Percentiles rank a stretch among this genome's conserved stretches.
Conservation (phyloP, 495 filamentous ascomycete genomes). For the Neurospora sublineolata region DNA sequence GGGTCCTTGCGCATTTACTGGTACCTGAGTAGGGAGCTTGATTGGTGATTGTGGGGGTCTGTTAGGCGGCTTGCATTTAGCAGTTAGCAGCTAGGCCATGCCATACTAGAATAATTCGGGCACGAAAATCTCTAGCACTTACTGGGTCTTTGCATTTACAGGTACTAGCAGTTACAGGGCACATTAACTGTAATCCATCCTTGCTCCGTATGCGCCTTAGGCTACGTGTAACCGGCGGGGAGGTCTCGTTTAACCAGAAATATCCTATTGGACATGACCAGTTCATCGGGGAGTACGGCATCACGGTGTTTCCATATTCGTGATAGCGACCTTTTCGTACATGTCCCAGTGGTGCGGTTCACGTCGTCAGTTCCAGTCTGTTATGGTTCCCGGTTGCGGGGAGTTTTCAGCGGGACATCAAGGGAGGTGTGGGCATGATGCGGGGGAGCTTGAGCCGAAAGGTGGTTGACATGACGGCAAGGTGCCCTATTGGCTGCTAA, state of each 20-base stretch:
- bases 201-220: background rate
- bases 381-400: background rate
- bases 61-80: too few species aligned
- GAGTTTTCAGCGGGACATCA: background rate
- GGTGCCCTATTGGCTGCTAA: background rate
- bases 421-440: background rate
- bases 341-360: slow-evolving; percentile 4
- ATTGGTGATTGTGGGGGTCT: too few species aligned
- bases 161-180: too few species aligned
- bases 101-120: too few species aligned
- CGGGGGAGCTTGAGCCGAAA: slow-evolving; percentile 6
- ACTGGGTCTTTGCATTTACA: too few species aligned
- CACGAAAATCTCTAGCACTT: too few species aligned
- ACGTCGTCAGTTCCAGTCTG: background rate
- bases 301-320: slow-evolving; percentile 4
- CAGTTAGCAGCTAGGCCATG: too few species aligned
- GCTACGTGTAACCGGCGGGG: background rate
- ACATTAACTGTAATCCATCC: too few species aligned
- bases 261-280: slow-evolving; percentile 3
- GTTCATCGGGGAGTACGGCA: background rate
- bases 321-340: slow-evolving; percentile 4
- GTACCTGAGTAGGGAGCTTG: too few species aligned
- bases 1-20: too few species aligned
- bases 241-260: slow-evolving; percentile 8
- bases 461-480: slow-evolving; percentile 2